These are phyloP conservation scores for Clonostachys solani DNA, from an alignment of 2,329 filamentous ascomycete genomes.

Conservation along the genomic window DNA sequence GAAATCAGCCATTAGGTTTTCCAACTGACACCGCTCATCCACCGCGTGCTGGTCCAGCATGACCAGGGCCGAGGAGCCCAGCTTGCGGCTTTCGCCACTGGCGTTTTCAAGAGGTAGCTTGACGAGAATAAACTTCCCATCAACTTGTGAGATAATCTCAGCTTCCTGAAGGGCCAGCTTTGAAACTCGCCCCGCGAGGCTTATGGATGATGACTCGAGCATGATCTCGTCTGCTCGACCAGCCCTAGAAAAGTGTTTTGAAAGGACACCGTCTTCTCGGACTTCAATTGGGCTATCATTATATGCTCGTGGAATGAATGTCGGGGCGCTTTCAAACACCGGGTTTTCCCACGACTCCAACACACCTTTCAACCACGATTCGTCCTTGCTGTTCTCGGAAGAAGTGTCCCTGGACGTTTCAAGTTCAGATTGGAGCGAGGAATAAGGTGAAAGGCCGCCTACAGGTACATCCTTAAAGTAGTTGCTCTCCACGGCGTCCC, in stretches of 20 bases:
- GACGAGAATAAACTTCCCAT: slow-evolving; percentile 81
- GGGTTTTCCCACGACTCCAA: slow-evolving; percentile 71
- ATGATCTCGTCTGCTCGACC: slow-evolving; percentile 6
- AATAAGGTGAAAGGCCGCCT: too few relatives aligned
- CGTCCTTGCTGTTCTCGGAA: background rate
- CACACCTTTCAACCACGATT: slow-evolving; percentile 55
- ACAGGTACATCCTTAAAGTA: background rate
- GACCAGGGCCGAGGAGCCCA: slow-evolving; percentile 52
- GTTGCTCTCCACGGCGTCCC: background rate
- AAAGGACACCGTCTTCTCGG: background rate
- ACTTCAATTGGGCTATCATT: slow-evolving; percentile 5
- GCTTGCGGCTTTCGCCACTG: background rate
- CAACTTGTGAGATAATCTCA: slow-evolving; percentile 75
- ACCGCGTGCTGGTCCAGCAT: slow-evolving; percentile 93
- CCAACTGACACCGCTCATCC: slow-evolving; percentile 81
- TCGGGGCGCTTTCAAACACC: slow-evolving; percentile 54
- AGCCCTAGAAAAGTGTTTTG: background rate
- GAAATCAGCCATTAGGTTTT: slow-evolving; percentile 59
- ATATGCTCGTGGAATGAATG: slow-evolving; percentile 35
- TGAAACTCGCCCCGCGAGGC: slow-evolving; percentile 47
- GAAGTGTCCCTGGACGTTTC: background rate
- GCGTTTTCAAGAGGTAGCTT: slow-evolving; percentile 37
- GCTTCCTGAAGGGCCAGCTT: slow-evolving; percentile 56
- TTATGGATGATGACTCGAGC: slow-evolving; percentile 20
- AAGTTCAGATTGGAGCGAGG: background rate